phyloP scores from a whole-genome alignment of 108 stramenopile species.

The Skeletonema tropicum region DNA sequence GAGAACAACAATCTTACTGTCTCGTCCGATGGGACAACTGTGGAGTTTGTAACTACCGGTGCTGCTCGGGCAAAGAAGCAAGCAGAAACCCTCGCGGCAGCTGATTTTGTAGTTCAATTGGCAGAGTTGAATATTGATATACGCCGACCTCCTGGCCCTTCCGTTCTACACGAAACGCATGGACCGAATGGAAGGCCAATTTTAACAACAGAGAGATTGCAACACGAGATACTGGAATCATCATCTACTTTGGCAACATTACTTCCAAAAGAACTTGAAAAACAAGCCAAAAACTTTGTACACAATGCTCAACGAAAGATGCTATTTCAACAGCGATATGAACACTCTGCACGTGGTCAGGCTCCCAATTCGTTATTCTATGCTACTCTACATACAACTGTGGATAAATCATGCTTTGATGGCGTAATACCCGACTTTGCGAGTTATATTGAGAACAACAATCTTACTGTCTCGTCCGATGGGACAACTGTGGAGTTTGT shows the following conservation, averaged over 20 bases:
- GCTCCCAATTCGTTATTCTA: not conserved
- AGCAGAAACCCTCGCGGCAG: not conserved
- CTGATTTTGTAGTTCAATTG: not conserved
- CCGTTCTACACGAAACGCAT: not conserved
- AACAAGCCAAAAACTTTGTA: not conserved
- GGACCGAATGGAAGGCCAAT: not conserved
- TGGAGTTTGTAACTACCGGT: not conserved
- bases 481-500: not conserved
- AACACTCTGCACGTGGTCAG: not conserved
- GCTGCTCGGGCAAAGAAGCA: slow-evolving; percentile 1
- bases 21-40: not conserved
- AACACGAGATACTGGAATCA: not conserved
- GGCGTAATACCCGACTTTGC: not conserved
- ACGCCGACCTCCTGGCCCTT: no score
- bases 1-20: not conserved
- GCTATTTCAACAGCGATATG: not conserved
- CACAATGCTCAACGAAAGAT: slow-evolving; percentile 13
- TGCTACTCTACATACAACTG: not conserved
- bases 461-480: not conserved
- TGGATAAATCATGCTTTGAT: slow-evolving; percentile 3
- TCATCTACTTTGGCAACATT: not conserved
- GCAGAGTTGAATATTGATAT: slow-evolving; percentile 8
- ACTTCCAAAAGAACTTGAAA: not conserved
- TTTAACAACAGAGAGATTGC: not conserved
- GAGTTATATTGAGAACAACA: not conserved